A percentile compares a stretch with the other conserved stretches of the same genome.
These are phyloP conservation scores for Eimeria acervulina DNA, from an alignment of 169 alveolate genomes.

Conservation along the genomic window DNA sequence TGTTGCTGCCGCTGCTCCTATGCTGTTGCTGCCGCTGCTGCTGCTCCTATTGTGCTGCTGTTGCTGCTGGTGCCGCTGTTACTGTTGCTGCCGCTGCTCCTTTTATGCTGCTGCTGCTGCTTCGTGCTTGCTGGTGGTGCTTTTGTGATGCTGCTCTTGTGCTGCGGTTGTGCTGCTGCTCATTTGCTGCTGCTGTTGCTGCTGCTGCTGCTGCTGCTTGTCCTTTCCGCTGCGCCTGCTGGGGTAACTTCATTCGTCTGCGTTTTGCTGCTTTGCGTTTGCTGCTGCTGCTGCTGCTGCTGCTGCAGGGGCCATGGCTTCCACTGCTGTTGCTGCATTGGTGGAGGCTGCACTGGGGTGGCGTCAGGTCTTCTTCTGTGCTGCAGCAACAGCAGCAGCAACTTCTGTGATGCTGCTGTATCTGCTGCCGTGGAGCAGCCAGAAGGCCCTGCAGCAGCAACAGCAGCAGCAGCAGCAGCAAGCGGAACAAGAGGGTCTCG, in stretches of 20 bases:
- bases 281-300: slow-evolving; percentile 5
- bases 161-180: not conserved
- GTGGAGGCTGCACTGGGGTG: slow-evolving; percentile 85
- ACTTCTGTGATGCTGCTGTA: slow-evolving; percentile 10
- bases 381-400: slow-evolving; percentile 78
- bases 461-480: slow-evolving; percentile 39
- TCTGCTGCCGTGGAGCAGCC: slow-evolving; percentile 46
- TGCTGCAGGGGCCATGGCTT: slow-evolving; percentile 85
- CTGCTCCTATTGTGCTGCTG: not conserved
- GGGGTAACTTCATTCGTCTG: too few species aligned
- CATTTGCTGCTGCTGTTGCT: too few species aligned
- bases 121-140: not conserved
- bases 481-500: not conserved
- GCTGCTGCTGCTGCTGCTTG: too few species aligned
- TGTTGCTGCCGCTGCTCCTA: not conserved
- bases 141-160: not conserved
- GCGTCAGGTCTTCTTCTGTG: slow-evolving; percentile 85
- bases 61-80: not conserved
- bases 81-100: not conserved
- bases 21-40: not conserved
- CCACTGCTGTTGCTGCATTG: slow-evolving; percentile 87
- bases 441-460: slow-evolving; percentile 9
- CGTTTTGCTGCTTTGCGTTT: not conserved
- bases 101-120: slow-evolving; percentile 1
- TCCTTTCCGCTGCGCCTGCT: too few species aligned